Evolutionary conservation across 306 rosid genomes (phyloP).

Genomic region (Coriaria nepalensis): DNA sequence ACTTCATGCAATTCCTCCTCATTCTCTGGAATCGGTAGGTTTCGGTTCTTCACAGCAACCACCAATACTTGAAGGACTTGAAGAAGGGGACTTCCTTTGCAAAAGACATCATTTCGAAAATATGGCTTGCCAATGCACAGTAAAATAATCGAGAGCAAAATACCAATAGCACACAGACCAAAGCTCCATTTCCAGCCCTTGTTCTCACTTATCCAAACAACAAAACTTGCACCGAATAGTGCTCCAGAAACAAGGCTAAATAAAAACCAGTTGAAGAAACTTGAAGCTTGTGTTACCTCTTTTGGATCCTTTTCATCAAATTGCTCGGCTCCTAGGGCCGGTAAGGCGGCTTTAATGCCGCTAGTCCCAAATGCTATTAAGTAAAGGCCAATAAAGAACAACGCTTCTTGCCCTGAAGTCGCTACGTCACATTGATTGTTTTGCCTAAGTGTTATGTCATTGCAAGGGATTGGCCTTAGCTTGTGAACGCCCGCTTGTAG

Average conservation of each 20-base stretch:
- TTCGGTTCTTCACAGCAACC: too few relatives aligned
- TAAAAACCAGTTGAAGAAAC: slow-evolving; percentile 52
- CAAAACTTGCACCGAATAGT: slow-evolving; percentile 13
- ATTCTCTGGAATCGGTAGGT: too few relatives aligned
- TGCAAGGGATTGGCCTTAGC: slow-evolving; percentile 35
- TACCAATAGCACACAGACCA: too few relatives aligned
- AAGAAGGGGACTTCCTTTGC: too few relatives aligned
- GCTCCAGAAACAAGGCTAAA: slow-evolving; percentile 13
- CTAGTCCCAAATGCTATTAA: slow-evolving; percentile 63
- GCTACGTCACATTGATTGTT: slow-evolving; percentile 22
- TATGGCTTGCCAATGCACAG: too few relatives aligned
- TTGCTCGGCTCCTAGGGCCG: slow-evolving; percentile 61
- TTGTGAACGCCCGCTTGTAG: slow-evolving; percentile 44
- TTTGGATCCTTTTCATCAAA: slow-evolving; percentile 24
- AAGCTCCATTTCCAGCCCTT: slow-evolving; percentile 18
- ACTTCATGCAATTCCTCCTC: too few relatives aligned
- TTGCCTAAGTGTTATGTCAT: slow-evolving; percentile 6
- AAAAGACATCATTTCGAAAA: too few relatives aligned
- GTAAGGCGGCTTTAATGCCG: slow-evolving; percentile 47
- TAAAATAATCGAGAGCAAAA: too few relatives aligned
- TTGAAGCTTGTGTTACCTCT: slow-evolving; percentile 28
- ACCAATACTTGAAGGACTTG: too few relatives aligned
- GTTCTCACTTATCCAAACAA: slow-evolving; percentile 51
- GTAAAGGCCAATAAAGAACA: slow-evolving; percentile 35
- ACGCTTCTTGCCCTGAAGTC: slow-evolving; percentile 26